Evolutionary conservation across 1,284 basidiomycete species (phyloP).

Genomic region (Ganoderma multipileum): DNA sequence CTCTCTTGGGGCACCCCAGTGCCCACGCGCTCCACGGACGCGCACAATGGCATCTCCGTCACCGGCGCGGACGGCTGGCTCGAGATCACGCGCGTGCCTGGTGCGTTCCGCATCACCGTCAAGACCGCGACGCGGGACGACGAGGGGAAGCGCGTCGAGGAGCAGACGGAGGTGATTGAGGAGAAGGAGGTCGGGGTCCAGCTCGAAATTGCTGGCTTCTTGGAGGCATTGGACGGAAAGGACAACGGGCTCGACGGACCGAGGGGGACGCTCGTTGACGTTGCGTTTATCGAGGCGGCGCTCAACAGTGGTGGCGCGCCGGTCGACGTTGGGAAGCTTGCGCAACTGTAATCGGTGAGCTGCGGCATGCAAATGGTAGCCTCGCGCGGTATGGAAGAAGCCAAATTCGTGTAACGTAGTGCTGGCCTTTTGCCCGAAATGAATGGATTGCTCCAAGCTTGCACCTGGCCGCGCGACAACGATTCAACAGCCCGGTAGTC

Average conservation of each 20-base stretch:
- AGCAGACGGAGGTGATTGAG: slow-evolving; percentile 56
- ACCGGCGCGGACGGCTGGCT: slow-evolving; percentile 67
- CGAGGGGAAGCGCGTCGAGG: slow-evolving; percentile 51
- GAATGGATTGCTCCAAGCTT: neutral
- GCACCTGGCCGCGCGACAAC: neutral
- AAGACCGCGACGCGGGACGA: slow-evolving; percentile 49
- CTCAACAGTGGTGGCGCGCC: slow-evolving; percentile 71
- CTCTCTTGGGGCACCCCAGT: slow-evolving; percentile 65
- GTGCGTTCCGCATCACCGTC: slow-evolving; percentile 47
- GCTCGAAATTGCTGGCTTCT: slow-evolving; percentile 67
- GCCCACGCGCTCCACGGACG: slow-evolving; percentile 39
- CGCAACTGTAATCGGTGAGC: slow-evolving; percentile 21
- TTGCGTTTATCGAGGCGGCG: slow-evolving; percentile 81
- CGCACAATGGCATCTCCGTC: slow-evolving; percentile 54
- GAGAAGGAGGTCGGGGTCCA: slow-evolving; percentile 59
- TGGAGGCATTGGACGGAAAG: slow-evolving; percentile 56
- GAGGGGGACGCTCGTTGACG: slow-evolving; percentile 67
- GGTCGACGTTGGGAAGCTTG: slow-evolving; percentile 60
- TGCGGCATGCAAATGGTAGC: neutral
- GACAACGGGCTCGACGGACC: slow-evolving; percentile 60
- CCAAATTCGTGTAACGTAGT: neutral
- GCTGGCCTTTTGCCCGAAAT: neutral
- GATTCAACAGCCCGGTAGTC: neutral
- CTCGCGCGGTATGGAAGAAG: neutral
- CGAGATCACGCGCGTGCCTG: slow-evolving; percentile 28